Percentiles rank a stretch among this genome's conserved stretches.
Evolutionary conservation across 176 grass and related monocot genomes (phyloP).

Genomic region (Panicum miliaceum): DNA sequence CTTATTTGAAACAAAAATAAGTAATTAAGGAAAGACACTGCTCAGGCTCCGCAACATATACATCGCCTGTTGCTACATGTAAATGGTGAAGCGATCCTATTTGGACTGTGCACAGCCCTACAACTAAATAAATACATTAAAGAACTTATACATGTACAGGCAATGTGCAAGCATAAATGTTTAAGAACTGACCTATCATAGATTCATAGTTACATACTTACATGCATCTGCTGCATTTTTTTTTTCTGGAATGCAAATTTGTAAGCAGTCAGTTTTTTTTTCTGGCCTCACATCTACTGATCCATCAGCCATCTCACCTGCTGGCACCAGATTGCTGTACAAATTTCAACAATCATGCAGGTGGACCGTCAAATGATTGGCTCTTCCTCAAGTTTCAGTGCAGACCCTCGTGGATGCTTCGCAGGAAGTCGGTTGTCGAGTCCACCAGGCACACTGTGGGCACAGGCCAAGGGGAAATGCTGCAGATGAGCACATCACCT

Average conservation of each 20-base stretch:
- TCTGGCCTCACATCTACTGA: conserved; percentile 22
- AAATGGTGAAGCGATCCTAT: neutral
- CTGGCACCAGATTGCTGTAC: neutral
- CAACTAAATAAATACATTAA: neutral
- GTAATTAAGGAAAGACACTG: neutral
- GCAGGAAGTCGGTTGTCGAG: conserved; percentile 83
- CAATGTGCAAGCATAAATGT: neutral
- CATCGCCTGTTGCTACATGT: neutral
- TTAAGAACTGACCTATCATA: neutral
- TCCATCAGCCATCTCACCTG: neutral
- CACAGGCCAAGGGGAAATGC: conserved; percentile 88
- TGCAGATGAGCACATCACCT: conserved; percentile 90
- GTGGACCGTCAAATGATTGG: conserved; percentile 72
- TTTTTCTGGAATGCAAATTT: neutral
- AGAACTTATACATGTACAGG: neutral
- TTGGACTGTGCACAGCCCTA: neutral
- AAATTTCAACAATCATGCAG: conserved; percentile 32
- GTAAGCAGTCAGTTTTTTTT: neutral
- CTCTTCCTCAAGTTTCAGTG: conserved; percentile 93
- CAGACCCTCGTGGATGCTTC: conserved; percentile 93
- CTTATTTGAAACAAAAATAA: neutral
- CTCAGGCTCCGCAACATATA: conserved; percentile 7
- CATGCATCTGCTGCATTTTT: neutral
- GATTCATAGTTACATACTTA: neutral
- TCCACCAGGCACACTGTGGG: conserved; percentile 86